Percentiles rank a stretch among this genome's conserved stretches.
Conservation (phyloP, 208 protist species). For the Trypanosoma rangeli region DNA sequence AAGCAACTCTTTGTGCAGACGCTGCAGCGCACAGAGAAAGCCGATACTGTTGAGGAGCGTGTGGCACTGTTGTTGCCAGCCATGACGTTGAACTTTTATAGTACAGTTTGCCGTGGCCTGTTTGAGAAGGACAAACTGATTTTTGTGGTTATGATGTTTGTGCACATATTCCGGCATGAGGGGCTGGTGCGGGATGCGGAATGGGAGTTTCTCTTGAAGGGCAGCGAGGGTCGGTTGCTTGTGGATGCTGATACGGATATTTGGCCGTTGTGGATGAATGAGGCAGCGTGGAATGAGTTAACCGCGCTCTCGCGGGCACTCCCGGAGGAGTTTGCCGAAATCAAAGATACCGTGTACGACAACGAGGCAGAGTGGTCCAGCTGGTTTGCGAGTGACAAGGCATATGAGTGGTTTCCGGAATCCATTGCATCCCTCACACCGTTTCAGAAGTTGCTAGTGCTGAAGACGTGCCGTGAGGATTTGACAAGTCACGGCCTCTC, state of each 20-base stretch:
- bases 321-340: constrained; percentile 67
- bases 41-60: constrained; percentile 67
- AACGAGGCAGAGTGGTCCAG: constrained; percentile 75
- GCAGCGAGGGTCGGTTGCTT: constrained; percentile 73
- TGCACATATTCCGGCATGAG: constrained; percentile 82
- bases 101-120: constrained; percentile 93
- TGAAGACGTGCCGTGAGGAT: constrained; percentile 90
- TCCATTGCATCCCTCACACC: constrained; percentile 42
- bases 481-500: constrained; percentile 89
- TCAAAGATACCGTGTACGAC: constrained; percentile 88
- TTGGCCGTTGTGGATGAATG: constrained; percentile 86
- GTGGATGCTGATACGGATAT: constrained; percentile 77
- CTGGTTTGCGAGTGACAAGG: constrained; percentile 88
- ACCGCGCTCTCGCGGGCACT: constrained; percentile 78
- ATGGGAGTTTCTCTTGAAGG: constrained; percentile 90
- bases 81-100: constrained; percentile 89
- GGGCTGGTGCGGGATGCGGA: constrained; percentile 68
- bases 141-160: constrained; percentile 94
- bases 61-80: constrained; percentile 84
- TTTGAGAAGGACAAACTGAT: constrained; percentile 96
- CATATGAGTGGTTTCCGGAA: constrained; percentile 76
- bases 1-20: constrained; percentile 90
- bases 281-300: constrained; percentile 92
- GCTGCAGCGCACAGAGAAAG: constrained; percentile 88
- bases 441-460: constrained; percentile 89